Percentiles rank a stretch among this genome's conserved stretches.
Conservation (phyloP, 176 grass and related monocot genomes). For the Chloris gayana region DNA sequence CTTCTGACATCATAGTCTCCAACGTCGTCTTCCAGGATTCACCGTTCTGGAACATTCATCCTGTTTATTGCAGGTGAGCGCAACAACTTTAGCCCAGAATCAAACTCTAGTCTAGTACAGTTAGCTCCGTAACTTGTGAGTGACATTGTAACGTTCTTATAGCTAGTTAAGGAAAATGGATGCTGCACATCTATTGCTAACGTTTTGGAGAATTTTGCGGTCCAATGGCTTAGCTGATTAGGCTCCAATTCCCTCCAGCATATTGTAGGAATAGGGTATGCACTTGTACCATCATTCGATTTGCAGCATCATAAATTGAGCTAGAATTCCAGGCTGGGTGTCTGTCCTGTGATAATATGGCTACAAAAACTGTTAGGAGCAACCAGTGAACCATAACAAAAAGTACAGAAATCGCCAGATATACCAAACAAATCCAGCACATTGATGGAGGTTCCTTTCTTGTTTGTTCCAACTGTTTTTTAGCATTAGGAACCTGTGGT, state of each 20-base stretch:
- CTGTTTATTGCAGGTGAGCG: slow-evolving; percentile 90
- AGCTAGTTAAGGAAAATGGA: neutral
- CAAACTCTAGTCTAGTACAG: neutral
- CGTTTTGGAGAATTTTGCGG: neutral
- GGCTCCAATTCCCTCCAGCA: slow-evolving; percentile 5
- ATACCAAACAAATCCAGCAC: slow-evolving; percentile 27
- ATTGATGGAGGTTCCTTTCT: slow-evolving; percentile 26
- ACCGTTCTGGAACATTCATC: slow-evolving; percentile 96
- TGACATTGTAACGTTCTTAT: neutral
- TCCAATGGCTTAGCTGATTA: slow-evolving; percentile 20
- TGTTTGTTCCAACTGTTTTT: slow-evolving; percentile 34
- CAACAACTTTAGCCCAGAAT: neutral
- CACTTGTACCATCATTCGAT: slow-evolving; percentile 4
- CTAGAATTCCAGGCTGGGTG: slow-evolving; percentile 31
- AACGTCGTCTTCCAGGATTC: slow-evolving; percentile 80
- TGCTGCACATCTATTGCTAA: slow-evolving; percentile 7
- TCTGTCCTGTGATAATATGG: neutral
- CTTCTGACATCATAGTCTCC: slow-evolving; percentile 75
- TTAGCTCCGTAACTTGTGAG: neutral
- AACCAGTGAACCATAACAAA: slow-evolving; percentile 16
- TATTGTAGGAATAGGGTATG: neutral
- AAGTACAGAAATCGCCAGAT: slow-evolving; percentile 33
- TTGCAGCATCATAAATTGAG: slow-evolving; percentile 26
- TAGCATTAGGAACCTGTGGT: slow-evolving; percentile 12
- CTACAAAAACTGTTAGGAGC: slow-evolving; percentile 21